Conservation (phyloP, 2,329 filamentous ascomycete species). For the Fusarium verrucosum region DNA sequence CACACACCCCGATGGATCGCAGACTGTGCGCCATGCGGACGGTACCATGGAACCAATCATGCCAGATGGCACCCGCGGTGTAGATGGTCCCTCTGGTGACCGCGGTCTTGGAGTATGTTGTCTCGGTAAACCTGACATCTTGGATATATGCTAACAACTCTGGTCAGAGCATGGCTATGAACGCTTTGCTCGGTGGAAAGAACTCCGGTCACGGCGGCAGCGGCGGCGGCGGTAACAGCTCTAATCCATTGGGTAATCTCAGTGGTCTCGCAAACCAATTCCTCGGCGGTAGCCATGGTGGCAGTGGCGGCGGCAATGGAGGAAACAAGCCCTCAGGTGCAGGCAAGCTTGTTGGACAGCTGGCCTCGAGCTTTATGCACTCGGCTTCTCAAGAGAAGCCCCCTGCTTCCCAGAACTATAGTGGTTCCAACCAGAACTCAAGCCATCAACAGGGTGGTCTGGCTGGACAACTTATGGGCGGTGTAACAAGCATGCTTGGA, state of each 20-base stretch:
- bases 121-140: conserved; percentile 2
- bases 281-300: conserved; percentile 49
- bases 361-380: conserved; percentile 65
- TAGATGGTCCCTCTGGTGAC: conserved; percentile 64
- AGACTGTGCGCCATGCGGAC: conserved; percentile 69
- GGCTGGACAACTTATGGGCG: conserved; percentile 63
- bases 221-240: conserved; percentile 46
- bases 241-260: conserved; percentile 51
- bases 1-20: conserved; percentile 69
- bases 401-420: conserved; percentile 57
- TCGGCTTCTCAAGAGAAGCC: conserved; percentile 58
- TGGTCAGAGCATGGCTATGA: conserved; percentile 65
- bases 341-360: conserved; percentile 66
- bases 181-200: conserved; percentile 64
- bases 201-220: conserved; percentile 44
- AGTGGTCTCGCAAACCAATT: conserved; percentile 60
- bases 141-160: conserved; percentile 18
- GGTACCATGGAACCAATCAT: conserved; percentile 68
- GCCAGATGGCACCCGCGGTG: conserved; percentile 61
- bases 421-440: conserved; percentile 54
- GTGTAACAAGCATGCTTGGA: conserved; percentile 64
- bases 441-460: conserved; percentile 57
- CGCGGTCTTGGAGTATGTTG: conserved; percentile 71
- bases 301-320: conserved; percentile 42
- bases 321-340: conserved; percentile 53